phyloP scores from a whole-genome alignment of 2,329 filamentous ascomycete species.

The Chaetomiaceae sp. region DNA sequence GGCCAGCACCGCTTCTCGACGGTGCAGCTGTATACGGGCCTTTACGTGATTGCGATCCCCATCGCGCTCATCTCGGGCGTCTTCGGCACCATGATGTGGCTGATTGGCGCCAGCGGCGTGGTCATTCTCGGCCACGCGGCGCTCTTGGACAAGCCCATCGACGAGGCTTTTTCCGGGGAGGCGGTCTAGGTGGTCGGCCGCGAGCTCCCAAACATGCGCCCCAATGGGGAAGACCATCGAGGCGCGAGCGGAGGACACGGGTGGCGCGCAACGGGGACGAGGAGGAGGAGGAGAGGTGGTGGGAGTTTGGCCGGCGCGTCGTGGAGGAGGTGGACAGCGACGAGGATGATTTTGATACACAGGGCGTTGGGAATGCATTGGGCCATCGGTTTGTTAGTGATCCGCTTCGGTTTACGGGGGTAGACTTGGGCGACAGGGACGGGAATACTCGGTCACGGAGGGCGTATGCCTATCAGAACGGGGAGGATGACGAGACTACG shows the following conservation, averaged over 20 bases:
- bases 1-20: slow-evolving; percentile 78
- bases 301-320: slow-evolving; percentile 40
- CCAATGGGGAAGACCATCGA: slow-evolving; percentile 99
- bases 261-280: slow-evolving; percentile 44
- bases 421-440: slow-evolving; percentile 49
- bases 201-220: slow-evolving; percentile 93
- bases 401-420: slow-evolving; percentile 56
- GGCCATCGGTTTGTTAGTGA: slow-evolving; percentile 54
- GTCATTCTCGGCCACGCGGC: slow-evolving; percentile 91
- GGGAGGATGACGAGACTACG: slow-evolving; percentile 42
- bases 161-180: slow-evolving; percentile 99
- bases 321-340: slow-evolving; percentile 67
- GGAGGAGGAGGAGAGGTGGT: slow-evolving; percentile 34
- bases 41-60: slow-evolving; percentile 78
- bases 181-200: slow-evolving; percentile 99
- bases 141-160: slow-evolving; percentile 97
- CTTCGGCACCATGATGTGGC: slow-evolving; percentile 82
- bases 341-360: slow-evolving; percentile 52
- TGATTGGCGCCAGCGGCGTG: slow-evolving; percentile 92
- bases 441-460: slow-evolving; percentile 36
- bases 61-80: slow-evolving; percentile 81
- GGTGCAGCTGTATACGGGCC: slow-evolving; percentile 88
- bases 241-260: slow-evolving; percentile 68
- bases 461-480: slow-evolving; percentile 37
- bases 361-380: slow-evolving; percentile 44